A percentile compares a stretch with the other conserved stretches of the same genome.
Evolutionary conservation across 768 basidiomycete genomes (phyloP).

Genomic region (Suillus sp.): DNA sequence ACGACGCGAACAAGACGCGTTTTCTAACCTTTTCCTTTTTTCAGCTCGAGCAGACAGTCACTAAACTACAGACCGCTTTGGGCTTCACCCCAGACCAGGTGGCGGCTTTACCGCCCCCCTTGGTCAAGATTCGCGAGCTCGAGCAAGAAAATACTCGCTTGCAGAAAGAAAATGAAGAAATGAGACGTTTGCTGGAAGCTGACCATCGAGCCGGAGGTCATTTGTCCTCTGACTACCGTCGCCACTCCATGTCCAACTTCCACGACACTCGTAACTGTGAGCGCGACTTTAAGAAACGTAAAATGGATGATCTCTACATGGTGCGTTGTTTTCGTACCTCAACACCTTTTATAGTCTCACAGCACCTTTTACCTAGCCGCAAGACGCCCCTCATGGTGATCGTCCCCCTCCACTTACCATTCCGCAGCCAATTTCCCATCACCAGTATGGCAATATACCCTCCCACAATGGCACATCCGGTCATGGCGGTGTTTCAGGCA

Average conservation of each 20-base stretch:
- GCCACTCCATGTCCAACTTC: constrained; percentile 48
- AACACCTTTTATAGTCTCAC: neutral
- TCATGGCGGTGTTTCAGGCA: constrained; percentile 36
- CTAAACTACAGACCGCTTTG: constrained; percentile 76
- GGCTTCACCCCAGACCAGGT: constrained; percentile 77
- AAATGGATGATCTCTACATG: constrained; percentile 61
- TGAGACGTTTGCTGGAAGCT: constrained; percentile 65
- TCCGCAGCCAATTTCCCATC: constrained; percentile 52
- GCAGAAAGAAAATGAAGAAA: constrained; percentile 71
- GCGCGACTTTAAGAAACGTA: constrained; percentile 64
- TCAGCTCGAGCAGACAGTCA: constrained; percentile 84
- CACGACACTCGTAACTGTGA: constrained; percentile 53
- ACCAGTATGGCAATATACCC: constrained; percentile 48
- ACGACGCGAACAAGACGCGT: constrained; percentile 18
- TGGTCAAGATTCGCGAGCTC: constrained; percentile 77
- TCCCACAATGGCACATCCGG: constrained; percentile 44
- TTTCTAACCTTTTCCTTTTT: neutral
- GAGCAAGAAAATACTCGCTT: constrained; percentile 78
- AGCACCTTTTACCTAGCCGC: constrained; percentile 39
- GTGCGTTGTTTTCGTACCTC: constrained; percentile 30
- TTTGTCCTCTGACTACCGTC: constrained; percentile 48
- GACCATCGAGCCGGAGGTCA: constrained; percentile 33
- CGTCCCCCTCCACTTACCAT: constrained; percentile 64
- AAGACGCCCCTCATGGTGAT: constrained; percentile 44
- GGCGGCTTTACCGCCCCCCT: constrained; percentile 68